phyloP scores from a whole-genome alignment of 371 early-diverging fungal species.

The Saksenaea vasiformis region DNA sequence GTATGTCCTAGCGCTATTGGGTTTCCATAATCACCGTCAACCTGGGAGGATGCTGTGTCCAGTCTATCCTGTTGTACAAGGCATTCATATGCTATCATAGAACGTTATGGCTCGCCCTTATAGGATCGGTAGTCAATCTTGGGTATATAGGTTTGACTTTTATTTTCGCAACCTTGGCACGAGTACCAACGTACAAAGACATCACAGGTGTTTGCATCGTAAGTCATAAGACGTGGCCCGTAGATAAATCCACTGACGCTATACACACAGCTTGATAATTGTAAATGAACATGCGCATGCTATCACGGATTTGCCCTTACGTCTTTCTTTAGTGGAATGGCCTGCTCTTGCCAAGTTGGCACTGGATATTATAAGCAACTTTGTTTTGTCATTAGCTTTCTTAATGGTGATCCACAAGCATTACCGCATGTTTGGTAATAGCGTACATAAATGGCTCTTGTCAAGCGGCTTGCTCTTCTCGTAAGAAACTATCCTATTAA shows the following conservation, averaged over 20 bases:
- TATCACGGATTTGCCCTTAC: not conserved
- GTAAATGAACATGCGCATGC: conserved; percentile 18
- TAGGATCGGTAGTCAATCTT: conserved; percentile 39
- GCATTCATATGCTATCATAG: conserved; percentile 48
- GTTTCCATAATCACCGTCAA: conserved; percentile 46
- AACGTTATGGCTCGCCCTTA: conserved; percentile 27
- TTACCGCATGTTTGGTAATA: conserved; percentile 38
- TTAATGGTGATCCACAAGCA: conserved; percentile 39
- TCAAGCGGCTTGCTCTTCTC: conserved; percentile 43
- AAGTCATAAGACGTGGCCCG: conserved; percentile 9
- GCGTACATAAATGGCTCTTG: conserved; percentile 35
- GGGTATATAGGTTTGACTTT: conserved; percentile 44
- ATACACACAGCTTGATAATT: conserved; percentile 28
- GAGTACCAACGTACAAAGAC: conserved; percentile 34
- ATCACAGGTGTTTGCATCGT: conserved; percentile 43
- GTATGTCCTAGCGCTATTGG: conserved; percentile 39
- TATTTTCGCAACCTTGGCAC: conserved; percentile 33
- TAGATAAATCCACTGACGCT: not conserved
- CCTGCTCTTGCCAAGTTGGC: conserved; percentile 49
- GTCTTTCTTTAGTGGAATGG: conserved; percentile 38
- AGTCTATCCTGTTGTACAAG: conserved; percentile 47
- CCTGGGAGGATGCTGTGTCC: conserved; percentile 43
- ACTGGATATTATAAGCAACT: conserved; percentile 43
- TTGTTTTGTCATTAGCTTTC: conserved; percentile 42
- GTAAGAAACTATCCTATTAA: conserved; percentile 19